Evolutionary conservation across 2,329 filamentous ascomycete genomes (phyloP).

Genomic region (Bretziella fagacearum): DNA sequence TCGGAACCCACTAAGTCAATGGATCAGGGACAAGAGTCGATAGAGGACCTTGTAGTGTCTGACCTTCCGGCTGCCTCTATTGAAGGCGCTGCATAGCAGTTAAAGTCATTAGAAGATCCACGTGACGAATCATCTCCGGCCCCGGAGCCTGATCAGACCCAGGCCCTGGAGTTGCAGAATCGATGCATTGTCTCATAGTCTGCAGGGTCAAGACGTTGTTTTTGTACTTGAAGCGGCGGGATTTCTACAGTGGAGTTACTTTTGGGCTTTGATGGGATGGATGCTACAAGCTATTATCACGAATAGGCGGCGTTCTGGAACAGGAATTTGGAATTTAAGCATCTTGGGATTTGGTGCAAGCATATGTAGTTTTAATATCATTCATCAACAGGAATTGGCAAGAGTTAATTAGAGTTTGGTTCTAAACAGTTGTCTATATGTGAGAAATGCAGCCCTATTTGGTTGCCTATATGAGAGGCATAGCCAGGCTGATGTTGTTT

Average conservation of each 20-base stretch:
- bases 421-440: neutral
- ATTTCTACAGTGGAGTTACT: too few relatives aligned
- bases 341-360: neutral
- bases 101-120: neutral
- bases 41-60: neutral
- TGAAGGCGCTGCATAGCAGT: conserved; percentile 4
- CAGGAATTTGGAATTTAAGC: neutral
- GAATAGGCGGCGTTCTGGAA: neutral
- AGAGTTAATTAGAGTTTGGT: too few relatives aligned
- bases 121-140: neutral
- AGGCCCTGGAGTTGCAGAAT: neutral
- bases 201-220: neutral
- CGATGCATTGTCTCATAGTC: neutral
- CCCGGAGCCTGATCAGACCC: neutral
- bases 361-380: neutral
- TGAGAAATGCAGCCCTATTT: neutral
- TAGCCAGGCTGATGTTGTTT: too few relatives aligned
- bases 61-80: neutral
- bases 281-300: neutral
- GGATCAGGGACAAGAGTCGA: neutral
- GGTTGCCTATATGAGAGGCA: neutral
- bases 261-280: neutral
- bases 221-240: too few relatives aligned
- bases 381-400: too few relatives aligned
- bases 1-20: neutral